Conservation (phyloP, 2,329 filamentous ascomycete genomes). For the Trichoderma semiorbis region DNA sequence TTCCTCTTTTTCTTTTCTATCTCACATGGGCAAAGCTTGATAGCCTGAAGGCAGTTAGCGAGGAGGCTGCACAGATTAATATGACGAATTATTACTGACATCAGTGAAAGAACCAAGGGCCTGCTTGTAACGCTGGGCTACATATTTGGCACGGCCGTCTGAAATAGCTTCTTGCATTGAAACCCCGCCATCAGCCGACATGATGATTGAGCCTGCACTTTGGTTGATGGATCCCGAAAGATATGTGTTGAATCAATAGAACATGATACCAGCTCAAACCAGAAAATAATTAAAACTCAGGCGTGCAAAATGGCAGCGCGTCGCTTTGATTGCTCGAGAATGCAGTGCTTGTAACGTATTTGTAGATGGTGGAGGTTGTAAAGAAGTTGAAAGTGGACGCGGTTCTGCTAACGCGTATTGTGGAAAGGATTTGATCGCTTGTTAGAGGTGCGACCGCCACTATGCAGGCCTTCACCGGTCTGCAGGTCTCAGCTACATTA, state of each 20-base stretch:
- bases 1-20: conserved; percentile 33
- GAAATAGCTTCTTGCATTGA: conserved; percentile 31
- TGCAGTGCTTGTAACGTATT: not conserved
- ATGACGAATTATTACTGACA: conserved; percentile 22
- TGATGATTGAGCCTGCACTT: not conserved
- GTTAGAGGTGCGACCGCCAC: not conserved
- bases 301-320: not conserved
- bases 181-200: not conserved
- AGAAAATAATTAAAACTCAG: no score
- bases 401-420: not conserved
- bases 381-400: not conserved
- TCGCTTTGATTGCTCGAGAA: not conserved
- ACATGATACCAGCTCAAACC: not conserved
- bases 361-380: not conserved
- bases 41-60: conserved; percentile 29
- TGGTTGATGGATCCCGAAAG: not conserved
- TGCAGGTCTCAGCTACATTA: not conserved
- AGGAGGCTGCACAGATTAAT: not conserved
- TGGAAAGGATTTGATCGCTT: not conserved
- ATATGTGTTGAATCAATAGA: not conserved
- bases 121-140: conserved; percentile 32
- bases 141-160: conserved; percentile 34
- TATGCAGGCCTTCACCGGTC: not conserved
- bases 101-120: conserved; percentile 38
- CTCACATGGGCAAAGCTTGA: conserved; percentile 35